A percentile compares a stretch with the other conserved stretches of the same genome.
Evolutionary conservation across 768 basidiomycete species (phyloP).

Genomic region (Phanerochaete sordida): DNA sequence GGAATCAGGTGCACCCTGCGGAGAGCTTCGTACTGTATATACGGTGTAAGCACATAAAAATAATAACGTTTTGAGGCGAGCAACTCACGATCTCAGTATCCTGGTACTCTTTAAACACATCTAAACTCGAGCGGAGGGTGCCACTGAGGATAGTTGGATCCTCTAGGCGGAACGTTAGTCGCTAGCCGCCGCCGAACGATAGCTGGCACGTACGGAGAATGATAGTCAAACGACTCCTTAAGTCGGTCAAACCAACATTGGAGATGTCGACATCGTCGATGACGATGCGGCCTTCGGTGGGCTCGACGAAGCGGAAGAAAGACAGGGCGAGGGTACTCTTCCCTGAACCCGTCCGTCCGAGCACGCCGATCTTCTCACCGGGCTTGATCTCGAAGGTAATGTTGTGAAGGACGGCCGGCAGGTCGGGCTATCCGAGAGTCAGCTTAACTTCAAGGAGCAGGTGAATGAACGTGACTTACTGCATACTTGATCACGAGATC

Average conservation of each 20-base stretch:
- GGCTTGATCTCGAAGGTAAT: slow-evolving; percentile 71
- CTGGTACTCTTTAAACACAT: slow-evolving; percentile 86
- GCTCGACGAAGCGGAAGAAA: slow-evolving; percentile 91
- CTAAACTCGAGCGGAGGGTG: slow-evolving; percentile 73
- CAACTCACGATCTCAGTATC: slow-evolving; percentile 75
- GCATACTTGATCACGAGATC: slow-evolving; percentile 77
- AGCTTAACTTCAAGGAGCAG: too few species aligned
- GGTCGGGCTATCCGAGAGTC: slow-evolving; percentile 63
- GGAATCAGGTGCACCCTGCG: slow-evolving; percentile 80
- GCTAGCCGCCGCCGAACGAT: neutral
- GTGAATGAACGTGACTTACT: too few species aligned
- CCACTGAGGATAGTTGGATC: slow-evolving; percentile 88
- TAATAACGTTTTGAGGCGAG: neutral
- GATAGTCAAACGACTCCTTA: slow-evolving; percentile 74
- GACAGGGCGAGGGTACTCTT: slow-evolving; percentile 82
- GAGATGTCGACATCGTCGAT: slow-evolving; percentile 82
- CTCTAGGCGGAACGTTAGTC: slow-evolving; percentile 43
- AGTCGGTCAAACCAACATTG: slow-evolving; percentile 77
- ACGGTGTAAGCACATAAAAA: neutral
- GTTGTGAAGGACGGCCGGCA: slow-evolving; percentile 81
- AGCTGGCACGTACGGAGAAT: slow-evolving; percentile 54
- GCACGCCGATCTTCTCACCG: slow-evolving; percentile 78
- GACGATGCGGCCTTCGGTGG: slow-evolving; percentile 67
- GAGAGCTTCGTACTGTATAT: slow-evolving; percentile 69
- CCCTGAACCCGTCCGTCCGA: slow-evolving; percentile 64